A percentile compares a stretch with the other conserved stretches of the same genome.
These are phyloP conservation scores for Ambrosiella beaveri DNA, from an alignment of 2,329 filamentous ascomycete species.

Conservation along the genomic window DNA sequence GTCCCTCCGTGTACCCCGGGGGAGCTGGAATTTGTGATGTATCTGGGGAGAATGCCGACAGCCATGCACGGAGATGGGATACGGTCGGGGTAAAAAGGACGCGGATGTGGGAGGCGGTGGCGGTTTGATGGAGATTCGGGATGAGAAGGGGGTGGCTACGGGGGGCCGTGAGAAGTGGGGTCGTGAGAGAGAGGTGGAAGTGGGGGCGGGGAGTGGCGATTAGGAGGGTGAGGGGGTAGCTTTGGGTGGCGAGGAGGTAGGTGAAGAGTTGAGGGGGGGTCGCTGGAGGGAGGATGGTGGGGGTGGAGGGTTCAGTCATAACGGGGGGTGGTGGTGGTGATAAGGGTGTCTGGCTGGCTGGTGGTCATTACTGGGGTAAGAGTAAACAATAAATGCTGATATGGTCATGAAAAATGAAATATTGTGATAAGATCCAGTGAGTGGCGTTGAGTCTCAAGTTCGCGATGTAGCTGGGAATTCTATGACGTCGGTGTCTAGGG, in stretches of 20 bases:
- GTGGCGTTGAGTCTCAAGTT: too few species aligned
- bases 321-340: background rate
- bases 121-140: constrained; percentile 51
- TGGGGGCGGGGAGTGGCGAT: constrained; percentile 48
- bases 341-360: too few species aligned
- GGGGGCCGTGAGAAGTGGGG: constrained; percentile 17
- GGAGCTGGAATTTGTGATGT: constrained; percentile 24
- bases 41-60: constrained; percentile 36
- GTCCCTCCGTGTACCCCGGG: constrained; percentile 16
- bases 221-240: constrained; percentile 46
- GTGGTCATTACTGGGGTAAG: too few species aligned
- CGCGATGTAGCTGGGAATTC: too few species aligned
- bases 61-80: constrained; percentile 58
- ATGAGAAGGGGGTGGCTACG: constrained; percentile 28
- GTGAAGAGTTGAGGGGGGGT: constrained; percentile 45
- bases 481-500: too few species aligned
- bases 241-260: constrained; percentile 40
- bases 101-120: constrained; percentile 49
- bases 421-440: too few species aligned
- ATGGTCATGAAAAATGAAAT: too few species aligned
- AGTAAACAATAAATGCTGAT: too few species aligned
- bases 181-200: constrained; percentile 43
- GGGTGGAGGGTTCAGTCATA: constrained; percentile 12
- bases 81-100: constrained; percentile 59
- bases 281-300: constrained; percentile 33